Evolutionary conservation across 192 early-diverging fungal species (phyloP).

Genomic region (Backusella circina): DNA sequence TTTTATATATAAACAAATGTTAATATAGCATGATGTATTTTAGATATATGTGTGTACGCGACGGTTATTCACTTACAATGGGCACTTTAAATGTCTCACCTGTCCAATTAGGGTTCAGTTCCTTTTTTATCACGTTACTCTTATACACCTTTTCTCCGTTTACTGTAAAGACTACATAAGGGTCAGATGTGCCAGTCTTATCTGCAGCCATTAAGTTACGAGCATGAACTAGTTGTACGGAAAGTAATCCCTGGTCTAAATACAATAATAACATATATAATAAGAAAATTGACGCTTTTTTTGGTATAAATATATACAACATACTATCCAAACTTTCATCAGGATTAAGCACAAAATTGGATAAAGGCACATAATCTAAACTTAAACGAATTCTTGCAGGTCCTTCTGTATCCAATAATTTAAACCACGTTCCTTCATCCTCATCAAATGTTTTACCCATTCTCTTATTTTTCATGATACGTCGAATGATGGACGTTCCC

Average conservation of each 20-base stretch:
- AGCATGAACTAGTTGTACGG: slow-evolving; percentile 20
- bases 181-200: slow-evolving; percentile 56
- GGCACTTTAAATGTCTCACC: slow-evolving; percentile 17
- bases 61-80: slow-evolving; percentile 4
- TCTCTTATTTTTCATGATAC: slow-evolving; percentile 3
- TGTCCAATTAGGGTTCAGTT: slow-evolving; percentile 50
- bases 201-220: slow-evolving; percentile 30
- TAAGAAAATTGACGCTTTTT: background rate
- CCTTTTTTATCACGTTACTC: slow-evolving; percentile 59
- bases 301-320: background rate
- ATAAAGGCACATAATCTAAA: slow-evolving; percentile 20
- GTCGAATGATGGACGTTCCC: slow-evolving; percentile 14
- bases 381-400: slow-evolving; percentile 17
- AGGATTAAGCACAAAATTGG: slow-evolving; percentile 18
- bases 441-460: background rate
- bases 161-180: slow-evolving; percentile 57
- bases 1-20: background rate
- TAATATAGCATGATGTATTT: too few species aligned
- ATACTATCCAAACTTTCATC: slow-evolving; percentile 35
- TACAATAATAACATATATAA: background rate
- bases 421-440: slow-evolving; percentile 18
- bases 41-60: background rate
- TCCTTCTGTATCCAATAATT: slow-evolving; percentile 1
- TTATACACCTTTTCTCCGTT: slow-evolving; percentile 60
- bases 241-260: slow-evolving; percentile 34